Evolutionary conservation across 306 rosid species (phyloP).

Genomic region (Vachellia pachyceras): DNA sequence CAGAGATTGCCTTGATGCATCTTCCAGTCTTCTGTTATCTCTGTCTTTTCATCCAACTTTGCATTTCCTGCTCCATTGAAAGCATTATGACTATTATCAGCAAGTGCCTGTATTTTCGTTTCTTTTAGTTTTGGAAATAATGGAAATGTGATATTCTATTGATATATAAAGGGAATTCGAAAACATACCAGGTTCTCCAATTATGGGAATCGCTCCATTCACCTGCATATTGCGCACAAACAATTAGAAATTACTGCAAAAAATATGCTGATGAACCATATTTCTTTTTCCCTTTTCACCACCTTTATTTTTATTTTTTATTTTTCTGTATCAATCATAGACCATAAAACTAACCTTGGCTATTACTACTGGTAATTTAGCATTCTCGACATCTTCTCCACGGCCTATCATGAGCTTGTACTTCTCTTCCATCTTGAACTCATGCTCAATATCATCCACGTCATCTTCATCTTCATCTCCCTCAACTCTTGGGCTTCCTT

Average conservation of each 20-base stretch:
- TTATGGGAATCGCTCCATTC: conserved; percentile 61
- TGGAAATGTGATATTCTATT: not conserved
- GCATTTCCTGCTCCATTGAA: conserved; percentile 62
- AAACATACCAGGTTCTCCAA: conserved; percentile 58
- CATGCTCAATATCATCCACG: conserved; percentile 92
- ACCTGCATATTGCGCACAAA: conserved; percentile 59
- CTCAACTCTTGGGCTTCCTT: conserved; percentile 93
- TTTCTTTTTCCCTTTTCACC: not conserved
- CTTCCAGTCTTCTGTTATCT: conserved; percentile 86
- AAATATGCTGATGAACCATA: conserved; percentile 4
- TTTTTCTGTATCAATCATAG: conserved; percentile 15
- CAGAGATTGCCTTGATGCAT: conserved; percentile 78
- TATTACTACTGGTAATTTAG: conserved; percentile 47
- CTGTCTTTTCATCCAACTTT: conserved; percentile 70
- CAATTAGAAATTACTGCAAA: not conserved
- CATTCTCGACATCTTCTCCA: conserved; percentile 62
- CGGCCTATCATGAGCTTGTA: conserved; percentile 60
- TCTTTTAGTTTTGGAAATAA: not conserved
- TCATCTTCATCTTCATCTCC: conserved; percentile 98
- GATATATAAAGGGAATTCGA: conserved; percentile 12
- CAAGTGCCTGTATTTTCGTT: conserved; percentile 3
- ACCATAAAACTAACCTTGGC: conserved; percentile 20
- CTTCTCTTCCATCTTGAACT: conserved; percentile 69
- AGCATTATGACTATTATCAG: not conserved
- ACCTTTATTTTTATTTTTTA: not conserved